Percentiles rank a stretch among this genome's conserved stretches.
Conservation (phyloP, 352 stramenopile species). For the Phytophthora cactorum region DNA sequence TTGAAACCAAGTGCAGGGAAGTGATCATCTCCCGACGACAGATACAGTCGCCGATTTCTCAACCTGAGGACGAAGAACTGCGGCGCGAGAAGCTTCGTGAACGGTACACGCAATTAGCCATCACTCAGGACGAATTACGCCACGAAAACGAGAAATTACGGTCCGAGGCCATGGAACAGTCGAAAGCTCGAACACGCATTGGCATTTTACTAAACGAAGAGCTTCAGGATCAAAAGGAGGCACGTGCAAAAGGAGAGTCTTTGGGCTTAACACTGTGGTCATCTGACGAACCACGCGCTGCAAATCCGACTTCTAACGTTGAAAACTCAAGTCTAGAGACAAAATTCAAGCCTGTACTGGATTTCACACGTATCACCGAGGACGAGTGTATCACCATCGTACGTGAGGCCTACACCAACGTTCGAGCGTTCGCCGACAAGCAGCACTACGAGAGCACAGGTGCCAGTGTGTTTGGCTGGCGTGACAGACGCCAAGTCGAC, state of each 20-base stretch:
- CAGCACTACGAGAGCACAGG: constrained; percentile 55
- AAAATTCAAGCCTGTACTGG: constrained; percentile 24
- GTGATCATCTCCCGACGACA: constrained; percentile 39
- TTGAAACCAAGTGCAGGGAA: constrained; percentile 56
- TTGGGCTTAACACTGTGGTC: constrained; percentile 19
- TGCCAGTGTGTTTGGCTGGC: constrained; percentile 69
- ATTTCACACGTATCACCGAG: constrained; percentile 40
- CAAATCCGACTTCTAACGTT: background rate
- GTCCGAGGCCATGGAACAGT: constrained; percentile 57
- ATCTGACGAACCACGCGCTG: background rate
- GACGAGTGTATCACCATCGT: constrained; percentile 57
- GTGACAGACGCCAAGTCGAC: constrained; percentile 55
- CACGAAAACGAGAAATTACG: constrained; percentile 67
- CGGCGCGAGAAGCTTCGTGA: constrained; percentile 52
- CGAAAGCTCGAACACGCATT: constrained; percentile 57
- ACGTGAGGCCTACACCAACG: constrained; percentile 50
- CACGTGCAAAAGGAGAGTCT: constrained; percentile 14
- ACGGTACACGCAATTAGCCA: constrained; percentile 54
- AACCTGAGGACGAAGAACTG: constrained; percentile 15
- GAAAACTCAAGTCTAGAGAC: constrained; percentile 7
- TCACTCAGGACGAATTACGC: constrained; percentile 61
- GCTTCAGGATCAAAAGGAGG: constrained; percentile 47
- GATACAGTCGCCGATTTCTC: constrained; percentile 12
- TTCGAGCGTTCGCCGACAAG: constrained; percentile 47
- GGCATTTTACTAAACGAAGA: constrained; percentile 67